Evolutionary conservation across 2,329 filamentous ascomycete species (phyloP).

Genomic region (Phyllachora maydis): DNA sequence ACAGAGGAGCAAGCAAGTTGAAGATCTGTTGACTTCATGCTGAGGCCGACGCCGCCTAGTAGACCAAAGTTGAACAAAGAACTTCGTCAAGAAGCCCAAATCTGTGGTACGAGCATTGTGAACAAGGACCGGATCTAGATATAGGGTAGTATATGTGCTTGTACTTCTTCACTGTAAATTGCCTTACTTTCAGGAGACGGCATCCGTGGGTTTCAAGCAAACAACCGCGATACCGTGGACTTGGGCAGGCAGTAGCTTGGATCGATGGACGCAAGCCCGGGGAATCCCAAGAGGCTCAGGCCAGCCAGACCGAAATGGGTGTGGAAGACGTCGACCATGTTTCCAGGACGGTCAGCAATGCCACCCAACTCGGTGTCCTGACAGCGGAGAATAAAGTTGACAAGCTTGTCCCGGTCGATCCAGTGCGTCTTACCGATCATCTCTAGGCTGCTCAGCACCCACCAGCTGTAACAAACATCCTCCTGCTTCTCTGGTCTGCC

Average conservation of each 20-base stretch:
- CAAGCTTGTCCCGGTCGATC: conserved; percentile 71
- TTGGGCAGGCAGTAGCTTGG: conserved; percentile 75
- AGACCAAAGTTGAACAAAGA: no score
- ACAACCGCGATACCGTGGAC: conserved; percentile 37
- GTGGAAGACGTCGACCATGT: conserved; percentile 97
- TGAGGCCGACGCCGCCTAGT: no score
- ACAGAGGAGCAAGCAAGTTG: no score
- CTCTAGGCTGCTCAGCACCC: conserved; percentile 79
- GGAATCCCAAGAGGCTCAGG: conserved; percentile 61
- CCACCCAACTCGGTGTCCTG: conserved; percentile 76
- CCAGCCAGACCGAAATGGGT: conserved; percentile 80
- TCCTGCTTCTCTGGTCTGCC: conserved; percentile 88
- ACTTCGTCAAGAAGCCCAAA: no score
- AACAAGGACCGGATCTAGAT: no score
- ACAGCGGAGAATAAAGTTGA: conserved; percentile 65
- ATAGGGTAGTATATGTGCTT: no score
- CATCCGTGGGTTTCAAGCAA: no score
- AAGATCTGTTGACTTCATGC: no score
- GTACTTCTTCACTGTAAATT: no score
- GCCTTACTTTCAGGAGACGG: no score
- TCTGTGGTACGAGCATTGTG: no score
- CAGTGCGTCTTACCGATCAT: conserved; percentile 81
- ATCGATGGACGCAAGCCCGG: conserved; percentile 62
- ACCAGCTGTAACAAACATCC: conserved; percentile 98
- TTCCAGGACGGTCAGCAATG: conserved; percentile 72